These are phyloP conservation scores for Emmonsiellopsis sp. DNA, from an alignment of 2,329 filamentous ascomycete species.

Conservation along the genomic window DNA sequence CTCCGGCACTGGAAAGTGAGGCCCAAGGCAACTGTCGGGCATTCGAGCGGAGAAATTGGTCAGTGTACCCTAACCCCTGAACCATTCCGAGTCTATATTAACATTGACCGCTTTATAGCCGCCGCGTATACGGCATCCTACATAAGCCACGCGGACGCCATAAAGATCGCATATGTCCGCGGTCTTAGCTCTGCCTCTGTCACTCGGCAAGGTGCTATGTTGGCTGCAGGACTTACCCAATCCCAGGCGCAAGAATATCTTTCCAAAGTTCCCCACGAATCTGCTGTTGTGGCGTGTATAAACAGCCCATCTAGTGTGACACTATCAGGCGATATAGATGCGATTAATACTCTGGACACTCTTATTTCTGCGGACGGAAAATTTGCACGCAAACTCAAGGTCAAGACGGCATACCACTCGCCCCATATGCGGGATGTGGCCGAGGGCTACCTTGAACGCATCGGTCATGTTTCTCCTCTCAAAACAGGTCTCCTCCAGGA, in stretches of 20 bases:
- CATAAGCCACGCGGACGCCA: constrained; percentile 23
- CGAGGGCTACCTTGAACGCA: constrained; percentile 21
- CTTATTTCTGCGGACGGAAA: constrained; percentile 15
- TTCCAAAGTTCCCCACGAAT: constrained; percentile 2
- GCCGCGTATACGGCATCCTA: constrained; percentile 38
- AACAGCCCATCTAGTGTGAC: constrained; percentile 24
- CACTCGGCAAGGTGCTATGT: constrained; percentile 40
- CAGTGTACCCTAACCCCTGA: background rate
- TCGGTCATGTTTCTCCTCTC: constrained; percentile 7
- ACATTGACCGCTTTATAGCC: constrained; percentile 11
- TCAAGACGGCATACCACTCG: constrained; percentile 25
- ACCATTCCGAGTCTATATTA: background rate
- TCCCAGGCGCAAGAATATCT: constrained; percentile 16
- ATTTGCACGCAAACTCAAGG: constrained; percentile 20
- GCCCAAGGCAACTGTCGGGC: constrained; percentile 35
- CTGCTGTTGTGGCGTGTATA: constrained; percentile 24
- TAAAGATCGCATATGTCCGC: constrained; percentile 40
- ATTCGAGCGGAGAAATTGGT: constrained; percentile 42
- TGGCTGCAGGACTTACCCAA: constrained; percentile 38
- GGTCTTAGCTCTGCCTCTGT: constrained; percentile 31
- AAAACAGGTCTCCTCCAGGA: constrained; percentile 1
- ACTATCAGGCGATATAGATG: constrained; percentile 15
- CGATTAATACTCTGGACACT: constrained; percentile 14
- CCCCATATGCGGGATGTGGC: constrained; percentile 22
- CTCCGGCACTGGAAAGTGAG: constrained; percentile 37